Conservation (phyloP, 1,284 basidiomycete genomes). For the Chiua sp. region DNA sequence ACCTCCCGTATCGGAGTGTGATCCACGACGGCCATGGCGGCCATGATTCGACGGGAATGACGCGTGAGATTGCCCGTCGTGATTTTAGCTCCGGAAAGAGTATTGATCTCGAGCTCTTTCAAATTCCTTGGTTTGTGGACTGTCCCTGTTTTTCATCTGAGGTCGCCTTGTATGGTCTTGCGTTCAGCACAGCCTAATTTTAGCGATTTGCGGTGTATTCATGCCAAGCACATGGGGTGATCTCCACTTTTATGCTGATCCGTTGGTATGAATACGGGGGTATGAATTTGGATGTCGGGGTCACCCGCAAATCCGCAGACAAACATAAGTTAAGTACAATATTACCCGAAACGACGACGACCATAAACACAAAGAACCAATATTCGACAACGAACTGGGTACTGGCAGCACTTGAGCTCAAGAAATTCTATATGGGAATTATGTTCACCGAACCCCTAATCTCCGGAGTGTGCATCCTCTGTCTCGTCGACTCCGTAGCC, state of each 20-base stretch:
- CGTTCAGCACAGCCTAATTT: slow-evolving; percentile 25
- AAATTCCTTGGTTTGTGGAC: slow-evolving; percentile 24
- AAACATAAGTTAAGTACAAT: slow-evolving; percentile 25
- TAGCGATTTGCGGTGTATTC: slow-evolving; percentile 22
- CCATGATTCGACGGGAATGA: slow-evolving; percentile 35
- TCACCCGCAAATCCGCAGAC: slow-evolving; percentile 15
- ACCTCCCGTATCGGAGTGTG: slow-evolving; percentile 50
- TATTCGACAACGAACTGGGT: slow-evolving; percentile 17
- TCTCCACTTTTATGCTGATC: slow-evolving; percentile 39
- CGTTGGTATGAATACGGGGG: slow-evolving; percentile 19
- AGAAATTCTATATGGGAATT: slow-evolving; percentile 42
- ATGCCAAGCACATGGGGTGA: slow-evolving; percentile 20
- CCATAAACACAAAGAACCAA: slow-evolving; percentile 23
- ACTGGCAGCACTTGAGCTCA: slow-evolving; percentile 36
- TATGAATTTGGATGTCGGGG: slow-evolving; percentile 17
- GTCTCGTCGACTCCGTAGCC: slow-evolving; percentile 50
- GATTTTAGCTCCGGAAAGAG: slow-evolving; percentile 35
- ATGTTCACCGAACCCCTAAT: slow-evolving; percentile 37
- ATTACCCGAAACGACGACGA: slow-evolving; percentile 20
- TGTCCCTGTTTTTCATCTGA: slow-evolving; percentile 21
- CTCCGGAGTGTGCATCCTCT: slow-evolving; percentile 42
- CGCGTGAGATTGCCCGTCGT: slow-evolving; percentile 25
- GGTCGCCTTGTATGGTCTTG: slow-evolving; percentile 31
- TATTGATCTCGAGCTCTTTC: slow-evolving; percentile 19
- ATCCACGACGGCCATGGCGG: slow-evolving; percentile 48